A percentile compares a stretch with the other conserved stretches of the same genome.
Conservation (phyloP, 306 rosid species). For the Spatholobus suberectus region DNA sequence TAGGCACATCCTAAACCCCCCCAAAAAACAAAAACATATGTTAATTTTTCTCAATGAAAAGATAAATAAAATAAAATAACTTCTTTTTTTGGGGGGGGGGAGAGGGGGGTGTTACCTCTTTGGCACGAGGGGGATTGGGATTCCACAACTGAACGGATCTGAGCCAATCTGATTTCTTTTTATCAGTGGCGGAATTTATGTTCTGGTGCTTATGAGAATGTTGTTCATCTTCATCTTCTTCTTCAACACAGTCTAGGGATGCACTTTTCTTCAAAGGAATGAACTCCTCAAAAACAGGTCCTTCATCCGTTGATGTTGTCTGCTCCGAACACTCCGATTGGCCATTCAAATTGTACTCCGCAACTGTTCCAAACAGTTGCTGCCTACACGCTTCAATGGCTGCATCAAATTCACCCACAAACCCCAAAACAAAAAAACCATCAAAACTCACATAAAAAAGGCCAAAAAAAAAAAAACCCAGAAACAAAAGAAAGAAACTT, state of each 20-base stretch:
- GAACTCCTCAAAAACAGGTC: conserved; percentile 79
- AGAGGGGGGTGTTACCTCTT: too few relatives aligned
- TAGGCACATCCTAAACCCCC: conserved; percentile 59
- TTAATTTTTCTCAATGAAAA: neutral
- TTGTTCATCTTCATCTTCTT: conserved; percentile 25
- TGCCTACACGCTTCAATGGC: conserved; percentile 79
- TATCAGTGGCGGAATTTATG: conserved; percentile 41
- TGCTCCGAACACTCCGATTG: conserved; percentile 88
- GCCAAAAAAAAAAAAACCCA: neutral
- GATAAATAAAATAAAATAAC: neutral
- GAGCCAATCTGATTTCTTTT: conserved; percentile 83
- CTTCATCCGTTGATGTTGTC: conserved; percentile 73
- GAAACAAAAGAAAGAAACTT: neutral
- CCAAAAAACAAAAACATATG: neutral
- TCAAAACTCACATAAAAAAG: neutral
- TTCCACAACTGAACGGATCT: conserved; percentile 93
- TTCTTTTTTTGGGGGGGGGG: too few relatives aligned
- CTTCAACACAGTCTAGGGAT: conserved; percentile 46
- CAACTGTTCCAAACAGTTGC: conserved; percentile 61
- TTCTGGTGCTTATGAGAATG: conserved; percentile 44
- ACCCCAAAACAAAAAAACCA: neutral
- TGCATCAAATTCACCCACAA: conserved; percentile 26
- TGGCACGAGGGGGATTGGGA: conserved; percentile 53
- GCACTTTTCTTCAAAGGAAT: conserved; percentile 68
- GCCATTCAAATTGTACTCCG: conserved; percentile 67